Conservation (phyloP, 2,329 filamentous ascomycete species). For the Colletotrichum liaoningense region DNA sequence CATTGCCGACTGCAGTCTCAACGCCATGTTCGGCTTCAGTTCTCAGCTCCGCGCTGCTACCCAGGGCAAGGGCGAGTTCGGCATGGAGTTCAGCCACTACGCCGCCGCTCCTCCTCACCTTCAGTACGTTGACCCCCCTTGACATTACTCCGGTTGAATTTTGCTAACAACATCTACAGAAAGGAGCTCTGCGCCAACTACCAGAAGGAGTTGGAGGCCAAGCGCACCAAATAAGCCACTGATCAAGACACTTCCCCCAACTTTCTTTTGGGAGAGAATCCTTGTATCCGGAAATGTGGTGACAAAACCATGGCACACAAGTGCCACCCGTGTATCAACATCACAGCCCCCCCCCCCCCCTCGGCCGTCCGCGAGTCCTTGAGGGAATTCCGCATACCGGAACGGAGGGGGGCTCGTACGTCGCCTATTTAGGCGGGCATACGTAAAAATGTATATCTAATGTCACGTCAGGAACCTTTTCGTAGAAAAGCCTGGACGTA, state of each 20-base stretch:
- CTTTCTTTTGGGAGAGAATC: background rate
- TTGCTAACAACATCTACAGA: slow-evolving; percentile 50
- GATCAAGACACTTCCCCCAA: background rate
- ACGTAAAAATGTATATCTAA: slow-evolving; percentile 35
- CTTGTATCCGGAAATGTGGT: slow-evolving; percentile 6
- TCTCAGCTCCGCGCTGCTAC: slow-evolving; percentile 91
- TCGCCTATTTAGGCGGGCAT: slow-evolving; percentile 23
- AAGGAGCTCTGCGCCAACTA: slow-evolving; percentile 71
- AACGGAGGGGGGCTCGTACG: background rate
- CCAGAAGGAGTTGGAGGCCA: slow-evolving; percentile 68
- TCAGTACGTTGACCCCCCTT: slow-evolving; percentile 71
- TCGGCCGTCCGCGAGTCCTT: background rate
- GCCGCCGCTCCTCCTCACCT: slow-evolving; percentile 86
- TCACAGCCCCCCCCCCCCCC: slow-evolving; percentile 1
- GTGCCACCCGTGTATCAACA: slow-evolving; percentile 30
- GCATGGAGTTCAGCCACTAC: slow-evolving; percentile 99
- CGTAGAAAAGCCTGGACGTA: slow-evolving; percentile 3
- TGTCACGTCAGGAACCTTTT: slow-evolving; percentile 23
- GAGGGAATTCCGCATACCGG: too few relatives aligned
- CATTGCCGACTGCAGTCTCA: slow-evolving; percentile 90
- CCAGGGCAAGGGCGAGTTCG: slow-evolving; percentile 98
- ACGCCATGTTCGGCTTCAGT: slow-evolving; percentile 98
- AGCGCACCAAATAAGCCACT: slow-evolving; percentile 61
- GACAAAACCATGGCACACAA: slow-evolving; percentile 9
- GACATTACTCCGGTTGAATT: slow-evolving; percentile 15